Base-by-base conservation (phyloP, 768 basidiomycete genomes). In the Krasilnikovozyma curviuscula region DNA sequence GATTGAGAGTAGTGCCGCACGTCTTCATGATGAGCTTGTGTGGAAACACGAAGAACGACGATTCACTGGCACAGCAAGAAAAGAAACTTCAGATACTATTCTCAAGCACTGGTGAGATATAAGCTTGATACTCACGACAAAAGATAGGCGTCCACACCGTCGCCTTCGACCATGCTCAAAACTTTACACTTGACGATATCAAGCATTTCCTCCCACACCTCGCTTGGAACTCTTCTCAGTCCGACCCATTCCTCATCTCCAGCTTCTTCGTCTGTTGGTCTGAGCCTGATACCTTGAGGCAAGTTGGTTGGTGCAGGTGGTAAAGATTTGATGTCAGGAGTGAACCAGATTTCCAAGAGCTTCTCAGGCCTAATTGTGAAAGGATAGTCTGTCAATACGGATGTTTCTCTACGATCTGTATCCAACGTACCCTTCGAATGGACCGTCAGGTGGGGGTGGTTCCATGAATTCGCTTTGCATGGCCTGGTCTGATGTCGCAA, bases 1-100 rank as follows among this genome's bases (percentile, higher is more conserved):
- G 79, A 67, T 97, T 95, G 52, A 97, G 78, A 5, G 93, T 98
- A 3, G 93, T 98, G 23, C 93, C 93, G 65, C 93, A 98, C 12
- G 93, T 98, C 68, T 98, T 98, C 61, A 98, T 76, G 58, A 98
- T 97, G 52, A 98, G 73, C 48, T 86, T 79, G 67, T 98, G 89
- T 2, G 91, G 77, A 32, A 81, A 84, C 46, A 98, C 78, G 60
- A 98, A 91, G 47, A 98, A 71, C 31, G 89, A 95, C 0, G 91
- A 97, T 73, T 97, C 93, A 69, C 93, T 97, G 64, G n/a, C 29
- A 16, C 18, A 1, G 23, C 12, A 16, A 8, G n/a, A 18, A 24
- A 8, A 39, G 21, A 10, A 16, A 16, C 5, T 3, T 16, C n/a
- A 2, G 37, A 39, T 18, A 39, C 21, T 16, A 39, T 9, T 3